Percentiles rank a stretch among this genome's conserved stretches.
phyloP scores from a whole-genome alignment of 331 rosid genomes.

The Quercus lobata region DNA sequence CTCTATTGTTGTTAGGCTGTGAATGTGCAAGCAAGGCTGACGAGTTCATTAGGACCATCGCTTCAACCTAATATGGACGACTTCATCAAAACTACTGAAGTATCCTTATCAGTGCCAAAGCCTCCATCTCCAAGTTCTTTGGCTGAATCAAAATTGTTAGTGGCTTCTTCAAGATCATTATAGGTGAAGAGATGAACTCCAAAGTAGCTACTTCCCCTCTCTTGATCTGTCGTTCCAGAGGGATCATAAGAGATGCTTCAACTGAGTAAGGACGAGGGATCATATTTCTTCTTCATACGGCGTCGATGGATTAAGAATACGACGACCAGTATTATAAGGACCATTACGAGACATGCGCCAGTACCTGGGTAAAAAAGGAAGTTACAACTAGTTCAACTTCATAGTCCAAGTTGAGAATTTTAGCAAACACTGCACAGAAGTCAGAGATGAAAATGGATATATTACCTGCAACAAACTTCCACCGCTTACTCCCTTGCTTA shows the following conservation, averaged over 20 bases:
- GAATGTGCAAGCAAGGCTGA: too few relatives aligned
- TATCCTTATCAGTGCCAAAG: conserved; percentile 53
- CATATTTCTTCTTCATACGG: conserved; percentile 24
- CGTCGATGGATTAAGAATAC: conserved; percentile 13
- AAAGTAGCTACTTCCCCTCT: conserved; percentile 44
- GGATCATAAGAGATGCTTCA: conserved; percentile 34
- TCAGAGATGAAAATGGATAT: background rate
- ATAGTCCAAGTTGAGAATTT: background rate
- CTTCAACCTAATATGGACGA: too few relatives aligned
- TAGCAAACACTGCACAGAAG: background rate
- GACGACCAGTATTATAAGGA: background rate
- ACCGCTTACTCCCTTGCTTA: background rate
- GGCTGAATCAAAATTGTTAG: conserved; percentile 52
- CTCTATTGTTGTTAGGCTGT: too few relatives aligned
- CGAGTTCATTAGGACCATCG: too few relatives aligned
- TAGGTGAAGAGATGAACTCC: conserved; percentile 58
- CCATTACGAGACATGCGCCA: background rate
- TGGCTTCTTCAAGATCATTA: conserved; percentile 71
- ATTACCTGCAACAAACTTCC: conserved; percentile 51
- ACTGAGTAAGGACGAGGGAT: conserved; percentile 22
- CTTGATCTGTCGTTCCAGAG: conserved; percentile 31
- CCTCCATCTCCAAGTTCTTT: conserved; percentile 88
- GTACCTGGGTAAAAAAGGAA: conserved; percentile 21
- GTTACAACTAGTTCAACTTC: background rate
- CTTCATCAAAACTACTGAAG: too few relatives aligned